Conservation (phyloP, 495 filamentous ascomycete genomes). For the Aspergillus haitiensis region DNA sequence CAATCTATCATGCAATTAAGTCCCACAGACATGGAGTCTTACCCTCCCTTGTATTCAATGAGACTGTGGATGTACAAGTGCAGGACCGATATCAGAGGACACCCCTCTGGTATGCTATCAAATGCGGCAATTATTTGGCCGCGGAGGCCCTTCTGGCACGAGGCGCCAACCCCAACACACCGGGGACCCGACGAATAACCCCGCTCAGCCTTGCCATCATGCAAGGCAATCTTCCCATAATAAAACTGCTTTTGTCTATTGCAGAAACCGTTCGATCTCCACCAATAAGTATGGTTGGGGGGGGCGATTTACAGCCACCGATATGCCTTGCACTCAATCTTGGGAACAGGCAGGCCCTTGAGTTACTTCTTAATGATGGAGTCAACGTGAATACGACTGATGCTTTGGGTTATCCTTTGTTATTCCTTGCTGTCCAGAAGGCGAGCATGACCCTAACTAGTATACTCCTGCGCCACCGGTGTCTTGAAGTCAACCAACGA, state of each 20-base stretch:
- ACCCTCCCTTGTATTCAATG: not conserved
- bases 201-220: not conserved
- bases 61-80: not conserved
- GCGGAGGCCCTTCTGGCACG: not conserved
- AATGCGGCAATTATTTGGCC: not conserved
- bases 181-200: not conserved
- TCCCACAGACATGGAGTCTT: not conserved
- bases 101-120: slow-evolving; percentile 1
- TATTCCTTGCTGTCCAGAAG: not conserved
- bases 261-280: not conserved
- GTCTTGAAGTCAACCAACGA: not conserved
- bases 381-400: not conserved
- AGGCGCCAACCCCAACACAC: slow-evolving; percentile 4
- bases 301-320: not conserved
- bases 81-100: not conserved
- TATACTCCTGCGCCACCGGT: not conserved
- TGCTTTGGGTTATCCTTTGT: not conserved
- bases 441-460: not conserved
- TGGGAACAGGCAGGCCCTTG: not conserved
- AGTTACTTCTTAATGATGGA: not conserved
- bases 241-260: not conserved
- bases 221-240: not conserved
- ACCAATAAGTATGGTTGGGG: not conserved
- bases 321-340: not conserved
- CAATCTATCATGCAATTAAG: slow-evolving; percentile 1